A percentile compares a stretch with the other conserved stretches of the same genome.
phyloP scores from a whole-genome alignment of 2,329 filamentous ascomycete species.

The Pyrenochaeta sp. region DNA sequence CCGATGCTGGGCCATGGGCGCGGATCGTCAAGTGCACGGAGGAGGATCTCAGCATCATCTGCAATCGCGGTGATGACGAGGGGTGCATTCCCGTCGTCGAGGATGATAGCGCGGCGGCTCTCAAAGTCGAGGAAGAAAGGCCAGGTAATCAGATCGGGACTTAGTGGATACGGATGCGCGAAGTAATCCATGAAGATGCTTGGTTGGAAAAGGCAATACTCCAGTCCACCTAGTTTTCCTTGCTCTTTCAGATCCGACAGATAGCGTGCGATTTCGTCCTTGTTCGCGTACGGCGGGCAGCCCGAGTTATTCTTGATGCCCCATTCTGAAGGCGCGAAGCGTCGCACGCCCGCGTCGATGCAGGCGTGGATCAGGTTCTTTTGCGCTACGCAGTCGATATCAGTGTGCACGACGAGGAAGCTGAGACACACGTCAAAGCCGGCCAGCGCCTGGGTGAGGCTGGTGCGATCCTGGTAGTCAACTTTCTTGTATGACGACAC shows the following conservation, averaged over 20 bases:
- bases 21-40: slow-evolving; percentile 33
- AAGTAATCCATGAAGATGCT: slow-evolving; percentile 66
- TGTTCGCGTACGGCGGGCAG: slow-evolving; percentile 61
- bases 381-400: slow-evolving; percentile 32
- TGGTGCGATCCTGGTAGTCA: slow-evolving; percentile 55
- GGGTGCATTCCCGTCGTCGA: slow-evolving; percentile 36
- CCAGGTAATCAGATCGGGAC: slow-evolving; percentile 54
- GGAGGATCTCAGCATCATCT: slow-evolving; percentile 36
- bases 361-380: slow-evolving; percentile 45
- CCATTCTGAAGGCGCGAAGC: slow-evolving; percentile 46
- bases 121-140: slow-evolving; percentile 45
- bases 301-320: slow-evolving; percentile 37
- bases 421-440: slow-evolving; percentile 62
- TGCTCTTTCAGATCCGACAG: slow-evolving; percentile 57
- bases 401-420: slow-evolving; percentile 43
- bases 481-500: slow-evolving; percentile 53
- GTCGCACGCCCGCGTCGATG: slow-evolving; percentile 36
- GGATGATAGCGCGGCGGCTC: slow-evolving; percentile 35
- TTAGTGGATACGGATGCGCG: slow-evolving; percentile 58
- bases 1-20: slow-evolving; percentile 37
- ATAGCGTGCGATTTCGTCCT: slow-evolving; percentile 61
- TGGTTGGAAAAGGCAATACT: slow-evolving; percentile 66
- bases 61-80: slow-evolving; percentile 37
- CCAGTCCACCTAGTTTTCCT: slow-evolving; percentile 60
- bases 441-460: slow-evolving; percentile 51